Conservation (phyloP, 805 yeast species). For the Saccharomycopsis synnaedendra region DNA sequence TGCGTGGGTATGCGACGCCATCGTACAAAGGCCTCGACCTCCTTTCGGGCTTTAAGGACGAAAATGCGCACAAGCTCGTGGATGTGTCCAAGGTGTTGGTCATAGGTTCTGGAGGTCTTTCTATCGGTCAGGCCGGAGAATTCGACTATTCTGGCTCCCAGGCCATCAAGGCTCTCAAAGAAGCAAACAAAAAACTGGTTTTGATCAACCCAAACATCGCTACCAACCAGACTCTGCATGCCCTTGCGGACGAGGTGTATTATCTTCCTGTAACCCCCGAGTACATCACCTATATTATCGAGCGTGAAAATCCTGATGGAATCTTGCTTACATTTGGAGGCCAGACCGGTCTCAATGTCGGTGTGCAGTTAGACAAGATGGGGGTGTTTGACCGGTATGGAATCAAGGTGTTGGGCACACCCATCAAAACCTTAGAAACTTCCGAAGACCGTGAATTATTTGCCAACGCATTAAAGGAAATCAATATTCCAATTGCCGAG, state of each 20-base stretch:
- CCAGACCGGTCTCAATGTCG: conserved; percentile 94
- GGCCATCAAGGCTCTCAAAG: conserved; percentile 91
- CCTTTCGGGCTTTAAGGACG: conserved; percentile 43
- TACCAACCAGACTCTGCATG: conserved; percentile 91
- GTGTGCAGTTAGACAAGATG: conserved; percentile 89
- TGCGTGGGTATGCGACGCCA: neutral
- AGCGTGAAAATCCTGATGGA: conserved; percentile 94
- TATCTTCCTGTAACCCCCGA: conserved; percentile 96
- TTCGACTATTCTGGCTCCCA: conserved; percentile 96
- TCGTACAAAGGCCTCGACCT: conserved; percentile 54
- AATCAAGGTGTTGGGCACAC: conserved; percentile 95
- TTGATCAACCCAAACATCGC: conserved; percentile 94
- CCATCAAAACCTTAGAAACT: conserved; percentile 88
- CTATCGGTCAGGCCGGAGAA: conserved; percentile 98
- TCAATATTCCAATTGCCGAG: conserved; percentile 92
- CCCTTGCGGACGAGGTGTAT: conserved; percentile 90
- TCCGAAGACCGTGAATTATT: conserved; percentile 97
- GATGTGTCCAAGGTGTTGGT: conserved; percentile 82
- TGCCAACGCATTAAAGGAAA: conserved; percentile 90
- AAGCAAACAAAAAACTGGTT: conserved; percentile 76
- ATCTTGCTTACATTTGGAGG: conserved; percentile 96
- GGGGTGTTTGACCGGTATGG: conserved; percentile 86
- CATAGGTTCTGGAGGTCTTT: conserved; percentile 94
- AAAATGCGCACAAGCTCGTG: conserved; percentile 55
- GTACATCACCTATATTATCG: conserved; percentile 88